Base-by-base conservation (phyloP, 805 yeast genomes). In the Yamadazyma scolyti region DNA sequence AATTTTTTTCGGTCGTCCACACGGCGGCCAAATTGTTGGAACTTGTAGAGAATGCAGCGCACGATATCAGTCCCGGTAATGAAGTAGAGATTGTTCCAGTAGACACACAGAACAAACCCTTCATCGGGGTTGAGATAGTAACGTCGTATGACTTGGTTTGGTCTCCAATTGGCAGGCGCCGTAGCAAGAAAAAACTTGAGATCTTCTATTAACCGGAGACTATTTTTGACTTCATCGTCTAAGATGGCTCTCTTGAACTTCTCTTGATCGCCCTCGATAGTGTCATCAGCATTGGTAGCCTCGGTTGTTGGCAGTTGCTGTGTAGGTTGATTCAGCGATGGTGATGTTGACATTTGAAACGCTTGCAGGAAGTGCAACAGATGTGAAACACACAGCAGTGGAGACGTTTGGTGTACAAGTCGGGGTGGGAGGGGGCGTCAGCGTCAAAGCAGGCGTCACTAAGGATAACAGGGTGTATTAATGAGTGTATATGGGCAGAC, bases 21-120 rank as follows among this genome's bases (percentile, higher is more conserved):
- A 38, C 75, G 75, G 40, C 97, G 70, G 1, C 98, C 98, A 63
- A 90, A 85, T 45, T 87, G 88, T 46, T 81, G 82, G 62, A 90
- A 83, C 44, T 90, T 77, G 56, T 83, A 93, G 11, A 88, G 82
- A 30, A 90, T 76, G 55, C 96, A 86, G 36, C 96, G 77, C 27
- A 93, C 96, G 36, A 90, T 89, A 64, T 93, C 97, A 1, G 97
- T 90, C 3, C 97, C 97, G 0, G 97, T 90, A 28, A 90, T 75
- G 58, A 83, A 89, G 54, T 82, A 90, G 9, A 89, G 64, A 49
- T 83, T 82, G 48, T 87, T 84, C 97, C 97, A 90, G 45, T 73
- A 81, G 1, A 93, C 87, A 58, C 98, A 90, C 19, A 85, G 75
- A n/a, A 87, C 87, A 44, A 90, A 87, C 3, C 90, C 93, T 54